Conservation (phyloP, 345 rosid species). For the Citrus unshiu region DNA sequence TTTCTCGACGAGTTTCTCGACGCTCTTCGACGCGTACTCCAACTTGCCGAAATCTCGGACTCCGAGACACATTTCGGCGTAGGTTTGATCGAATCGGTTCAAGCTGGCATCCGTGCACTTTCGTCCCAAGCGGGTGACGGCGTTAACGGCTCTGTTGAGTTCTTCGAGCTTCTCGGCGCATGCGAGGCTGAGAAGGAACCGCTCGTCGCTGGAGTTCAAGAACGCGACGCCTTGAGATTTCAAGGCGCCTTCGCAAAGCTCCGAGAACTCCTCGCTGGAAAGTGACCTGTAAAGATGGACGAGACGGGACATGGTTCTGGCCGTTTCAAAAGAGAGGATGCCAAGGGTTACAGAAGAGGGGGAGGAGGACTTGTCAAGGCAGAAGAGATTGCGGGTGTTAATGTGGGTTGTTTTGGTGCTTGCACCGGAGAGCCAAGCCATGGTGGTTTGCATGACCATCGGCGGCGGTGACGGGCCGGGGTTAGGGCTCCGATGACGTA, state of each 20-base stretch:
- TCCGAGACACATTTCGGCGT: conserved; percentile 26
- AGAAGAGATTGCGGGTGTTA: conserved; percentile 3
- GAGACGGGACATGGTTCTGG: conserved; percentile 48
- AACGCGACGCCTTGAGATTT: conserved; percentile 36
- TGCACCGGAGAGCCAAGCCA: conserved; percentile 21
- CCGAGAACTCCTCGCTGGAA: conserved; percentile 25
- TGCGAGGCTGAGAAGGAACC: conserved; percentile 32
- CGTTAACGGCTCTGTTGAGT: conserved; percentile 25
- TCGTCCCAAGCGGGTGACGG: conserved; percentile 27
- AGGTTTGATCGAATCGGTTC: conserved; percentile 25
- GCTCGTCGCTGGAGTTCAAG: conserved; percentile 37
- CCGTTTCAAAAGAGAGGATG: conserved; percentile 47
- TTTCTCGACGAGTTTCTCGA: conserved; percentile 26
- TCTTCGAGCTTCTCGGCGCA: conserved; percentile 45
- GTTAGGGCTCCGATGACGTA: background rate
- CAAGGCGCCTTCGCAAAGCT: conserved; percentile 24
- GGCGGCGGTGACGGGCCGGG: background rate
- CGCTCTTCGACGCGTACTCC: conserved; percentile 19
- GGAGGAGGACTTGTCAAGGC: conserved; percentile 7
- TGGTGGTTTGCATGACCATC: conserved; percentile 18
- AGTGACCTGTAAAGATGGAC: conserved; percentile 32
- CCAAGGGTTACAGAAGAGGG: conserved; percentile 21
- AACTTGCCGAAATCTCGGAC: conserved; percentile 4
- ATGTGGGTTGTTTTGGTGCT: background rate
- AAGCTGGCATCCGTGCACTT: conserved; percentile 31